Evolutionary conservation across 1,284 basidiomycete genomes (phyloP).

Genomic region (Marasmius oreades): DNA sequence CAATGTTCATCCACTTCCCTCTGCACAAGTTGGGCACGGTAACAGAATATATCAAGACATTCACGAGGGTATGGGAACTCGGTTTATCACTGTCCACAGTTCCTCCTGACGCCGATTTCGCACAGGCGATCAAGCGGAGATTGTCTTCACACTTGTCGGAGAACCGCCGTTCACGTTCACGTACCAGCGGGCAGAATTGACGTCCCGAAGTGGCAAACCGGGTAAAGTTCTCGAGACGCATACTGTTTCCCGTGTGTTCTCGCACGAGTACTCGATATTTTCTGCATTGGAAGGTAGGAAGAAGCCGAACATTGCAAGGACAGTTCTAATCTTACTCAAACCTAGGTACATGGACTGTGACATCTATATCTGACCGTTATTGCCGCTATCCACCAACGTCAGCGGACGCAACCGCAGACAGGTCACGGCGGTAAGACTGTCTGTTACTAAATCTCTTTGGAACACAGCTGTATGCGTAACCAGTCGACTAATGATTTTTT

Average conservation of each 20-base stretch:
- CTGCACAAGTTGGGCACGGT: conserved; percentile 85
- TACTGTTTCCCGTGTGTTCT: conserved; percentile 78
- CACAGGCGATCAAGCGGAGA: conserved; percentile 87
- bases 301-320: neutral
- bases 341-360: conserved; percentile 89
- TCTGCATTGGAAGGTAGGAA: conserved; percentile 80
- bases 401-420: conserved; percentile 33
- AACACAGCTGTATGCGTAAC: neutral
- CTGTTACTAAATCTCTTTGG: neutral
- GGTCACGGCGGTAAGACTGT: conserved; percentile 12
- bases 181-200: conserved; percentile 78
- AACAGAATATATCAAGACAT: conserved; percentile 81
- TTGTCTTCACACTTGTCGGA: conserved; percentile 85
- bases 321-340: conserved; percentile 8
- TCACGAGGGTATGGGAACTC: conserved; percentile 65
- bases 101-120: conserved; percentile 9
- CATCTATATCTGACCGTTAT: conserved; percentile 79
- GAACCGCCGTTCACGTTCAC: conserved; percentile 96
- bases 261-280: conserved; percentile 81
- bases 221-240: conserved; percentile 85
- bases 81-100: neutral
- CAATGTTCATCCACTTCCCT: conserved; percentile 80
- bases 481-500: conserved; percentile 2
- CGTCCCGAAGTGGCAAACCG: conserved; percentile 57
- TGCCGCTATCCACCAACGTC: conserved; percentile 73